These are phyloP conservation scores for Mycena vulgaris DNA, from an alignment of 768 basidiomycete genomes.

Conservation along the genomic window DNA sequence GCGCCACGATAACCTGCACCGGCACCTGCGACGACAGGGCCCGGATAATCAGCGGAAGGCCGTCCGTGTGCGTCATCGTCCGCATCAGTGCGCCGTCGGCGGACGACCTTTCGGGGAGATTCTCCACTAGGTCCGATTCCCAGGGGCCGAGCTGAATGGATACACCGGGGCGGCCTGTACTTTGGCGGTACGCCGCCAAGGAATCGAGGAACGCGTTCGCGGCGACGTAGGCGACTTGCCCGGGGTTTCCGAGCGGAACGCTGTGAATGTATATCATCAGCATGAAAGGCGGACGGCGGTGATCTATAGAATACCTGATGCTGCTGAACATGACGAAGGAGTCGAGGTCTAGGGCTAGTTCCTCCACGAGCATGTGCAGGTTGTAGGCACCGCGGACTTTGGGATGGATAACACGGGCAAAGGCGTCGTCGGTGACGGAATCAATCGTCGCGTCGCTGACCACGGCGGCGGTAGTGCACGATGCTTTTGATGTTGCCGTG, in stretches of 20 bases:
- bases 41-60: slow-evolving; percentile 43
- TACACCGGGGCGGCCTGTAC: slow-evolving; percentile 45
- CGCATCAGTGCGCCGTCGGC: slow-evolving; percentile 13
- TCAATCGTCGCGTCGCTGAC: slow-evolving; percentile 46
- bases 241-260: slow-evolving; percentile 48
- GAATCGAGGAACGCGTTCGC: slow-evolving; percentile 51
- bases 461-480: slow-evolving; percentile 48
- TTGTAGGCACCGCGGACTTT: slow-evolving; percentile 52
- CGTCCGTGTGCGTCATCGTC: slow-evolving; percentile 35
- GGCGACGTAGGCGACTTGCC: slow-evolving; percentile 47
- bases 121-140: slow-evolving; percentile 42
- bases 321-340: slow-evolving; percentile 51
- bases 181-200: slow-evolving; percentile 47
- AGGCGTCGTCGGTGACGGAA: slow-evolving; percentile 38
- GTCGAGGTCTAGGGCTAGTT: slow-evolving; percentile 46
- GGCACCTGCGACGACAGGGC: slow-evolving; percentile 30
- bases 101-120: background rate
- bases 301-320: slow-evolving; percentile 41
- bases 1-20: slow-evolving; percentile 43
- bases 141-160: slow-evolving; percentile 50
- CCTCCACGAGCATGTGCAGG: slow-evolving; percentile 46
- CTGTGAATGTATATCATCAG: slow-evolving; percentile 23
- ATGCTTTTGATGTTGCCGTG: slow-evolving; percentile 47
- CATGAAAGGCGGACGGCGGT: background rate
- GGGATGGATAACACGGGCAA: slow-evolving; percentile 46